Base-by-base conservation (phyloP, 129 eudicot species). In the Artemisia argyi region DNA sequence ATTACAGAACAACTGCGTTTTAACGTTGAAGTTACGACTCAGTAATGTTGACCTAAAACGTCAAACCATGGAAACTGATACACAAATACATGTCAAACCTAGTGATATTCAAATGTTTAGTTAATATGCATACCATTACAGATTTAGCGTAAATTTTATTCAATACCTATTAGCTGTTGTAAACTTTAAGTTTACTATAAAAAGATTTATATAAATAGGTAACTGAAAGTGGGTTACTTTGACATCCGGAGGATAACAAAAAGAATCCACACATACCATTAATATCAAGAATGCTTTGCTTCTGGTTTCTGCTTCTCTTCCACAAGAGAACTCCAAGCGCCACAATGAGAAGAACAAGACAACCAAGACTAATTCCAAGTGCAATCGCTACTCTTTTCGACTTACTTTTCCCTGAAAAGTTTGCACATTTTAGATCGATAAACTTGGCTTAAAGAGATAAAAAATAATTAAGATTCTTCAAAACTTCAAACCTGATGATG, bases 381-480 rank as follows among this genome's bases (percentile, higher is more conserved):
- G 96, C 96, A 75, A 85, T 70, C 3, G 95, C 91, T 59, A 89
- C 76, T 65, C 80, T 89, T 80, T 77, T 87, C 18, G 96, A 84
- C 75, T 83, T 77, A 39, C 75, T 18, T 57, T 65, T 87, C 22
- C 98, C 96, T 92, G 70, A 32, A 73, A 14, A 24, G 10, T 8
- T 22, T 11, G 9, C 28, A 54, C 11, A 4, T 7, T 47, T n/a
- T 17, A 74, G 22, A 60, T 16, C 54, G 7, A 8, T 54, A 78
- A 71, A 42, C 76, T 62, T 39, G 49, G 13, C 55, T 28, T 71
- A 73, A 42, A 75, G 11, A 61, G 58, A 71, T 30, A 61, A 20
- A 20, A 15, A 60, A 48, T 13, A 13, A 7, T 13, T 53, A 19
- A 26, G 46, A 49, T 59, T 69, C 30, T 22, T 70, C 56, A 69